These are phyloP conservation scores for Santalum album DNA, from an alignment of 164 flowering plant genomes.

Conservation along the genomic window DNA sequence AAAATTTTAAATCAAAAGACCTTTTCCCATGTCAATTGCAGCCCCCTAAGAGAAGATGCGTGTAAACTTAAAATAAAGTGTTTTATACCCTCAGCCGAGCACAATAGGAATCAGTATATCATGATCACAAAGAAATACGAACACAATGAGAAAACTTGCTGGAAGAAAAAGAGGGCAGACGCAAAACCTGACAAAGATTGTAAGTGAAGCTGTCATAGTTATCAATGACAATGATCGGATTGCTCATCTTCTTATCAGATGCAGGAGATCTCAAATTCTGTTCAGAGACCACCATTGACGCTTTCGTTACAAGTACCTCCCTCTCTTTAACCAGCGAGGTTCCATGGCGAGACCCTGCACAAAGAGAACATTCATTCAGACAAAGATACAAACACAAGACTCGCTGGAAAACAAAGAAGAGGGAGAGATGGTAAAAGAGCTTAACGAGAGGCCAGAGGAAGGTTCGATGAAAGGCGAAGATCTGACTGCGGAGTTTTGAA, in stretches of 20 bases:
- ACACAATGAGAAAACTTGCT: neutral
- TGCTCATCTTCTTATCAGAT: slow-evolving; percentile 10
- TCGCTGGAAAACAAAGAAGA: neutral
- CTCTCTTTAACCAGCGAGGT: slow-evolving; percentile 4
- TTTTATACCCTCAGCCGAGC: too few species aligned
- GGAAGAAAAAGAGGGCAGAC: neutral
- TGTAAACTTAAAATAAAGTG: too few species aligned
- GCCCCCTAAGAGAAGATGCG: too few species aligned
- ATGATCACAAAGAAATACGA: neutral
- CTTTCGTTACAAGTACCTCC: slow-evolving; percentile 14
- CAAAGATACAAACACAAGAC: neutral
- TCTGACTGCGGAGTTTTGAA: slow-evolving; percentile 1
- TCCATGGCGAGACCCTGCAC: neutral
- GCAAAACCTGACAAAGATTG: slow-evolving; percentile 86
- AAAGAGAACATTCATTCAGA: neutral
- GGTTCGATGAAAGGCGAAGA: neutral
- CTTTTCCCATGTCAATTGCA: too few species aligned
- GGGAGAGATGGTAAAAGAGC: too few species aligned
- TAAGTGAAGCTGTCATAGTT: slow-evolving; percentile 98
- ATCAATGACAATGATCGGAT: slow-evolving; percentile 77
- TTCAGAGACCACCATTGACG: slow-evolving; percentile 16
- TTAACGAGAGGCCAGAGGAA: neutral
- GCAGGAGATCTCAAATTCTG: slow-evolving; percentile 15
- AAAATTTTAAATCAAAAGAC: too few species aligned
- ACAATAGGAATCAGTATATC: too few species aligned